Base-by-base conservation (phyloP, 73 alveolate genomes). In the Urostyla sp. region DNA sequence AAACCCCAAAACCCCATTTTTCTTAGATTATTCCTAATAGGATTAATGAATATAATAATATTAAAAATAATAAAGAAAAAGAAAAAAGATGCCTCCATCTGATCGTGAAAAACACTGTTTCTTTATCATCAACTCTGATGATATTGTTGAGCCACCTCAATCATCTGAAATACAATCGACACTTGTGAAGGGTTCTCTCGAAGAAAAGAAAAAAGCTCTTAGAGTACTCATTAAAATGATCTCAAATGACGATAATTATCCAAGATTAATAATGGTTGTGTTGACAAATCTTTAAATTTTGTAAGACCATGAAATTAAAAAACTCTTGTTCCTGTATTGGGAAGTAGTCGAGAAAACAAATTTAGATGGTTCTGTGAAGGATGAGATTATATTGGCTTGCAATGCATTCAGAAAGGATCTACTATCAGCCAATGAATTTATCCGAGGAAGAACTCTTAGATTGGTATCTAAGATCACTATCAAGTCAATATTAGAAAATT, bases 301-400 rank as follows among this genome's bases (percentile, higher is more conserved):
- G 27, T 86, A 91, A 75, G 98, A 88, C 49, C 97, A 95, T 50
- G 94, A 88, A 32, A 60, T 96, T 37, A 96, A 96, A 77, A 96
- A 96, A 92, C 86, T 96, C 26, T 79, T 95, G 38, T 87, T 96
- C 50, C 88, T 95, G 58, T 96, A 95, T 88, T 96, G 99, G 99
- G 99, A 96, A 93, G 96, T 92, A 10, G 91, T 96, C 18, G 99
- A 96, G 72, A 96, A 96, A 69, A 88, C 93, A 45, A 94, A 96
- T 48, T 77, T 93, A 31, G 98, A 96, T 69, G 99, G 99, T 6
- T 53, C 97, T 31, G 89, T 96, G 74, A 96, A 96, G 75, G 99
- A 96, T 49, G 99, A 96, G 82, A 94, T 96, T 91, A 94, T 93
- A 23, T 78, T 96, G 51, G 98, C 96, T 38, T 96, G 99, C 89